Base-by-base conservation (phyloP, 768 basidiomycete species). In the Nidularia sp. region DNA sequence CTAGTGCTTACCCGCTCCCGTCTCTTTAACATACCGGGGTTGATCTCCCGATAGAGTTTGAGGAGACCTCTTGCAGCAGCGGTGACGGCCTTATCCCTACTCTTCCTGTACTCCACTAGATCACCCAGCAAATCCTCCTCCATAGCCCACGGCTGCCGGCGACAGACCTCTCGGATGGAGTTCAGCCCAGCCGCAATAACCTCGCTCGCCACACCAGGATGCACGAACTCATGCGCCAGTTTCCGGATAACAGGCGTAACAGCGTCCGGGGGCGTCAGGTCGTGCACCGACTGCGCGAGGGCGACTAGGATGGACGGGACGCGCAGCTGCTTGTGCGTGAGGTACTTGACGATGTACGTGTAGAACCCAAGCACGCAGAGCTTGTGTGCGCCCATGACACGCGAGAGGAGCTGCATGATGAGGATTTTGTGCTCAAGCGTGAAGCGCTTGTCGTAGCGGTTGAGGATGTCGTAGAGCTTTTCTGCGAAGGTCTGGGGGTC, bases 101-200 rank as follows among this genome's bases (percentile, higher is more conserved):
- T 95, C 74, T 97, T 98, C 64, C 86, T 78, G 67, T 99, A 99
- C 69, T 93, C 95, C 48, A 98, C 81, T 56, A 99, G 68, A 70
- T 99, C 97, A 2, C 88, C 85, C 4, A 99, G 74, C 25, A 98
- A 68, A 61, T 98, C 96, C 58, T 93, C 92, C 58, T 96, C 93
- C 88, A 99, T 98, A 50, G 90, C 85, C 92, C 93, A 95, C 3
- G 96, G 93, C 64, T 99, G 97, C 36, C 96, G 70, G 33, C 90
- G 70, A 66, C 93, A 97, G n/a, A 99, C 83, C 66, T 98, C 96
- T 32, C 94, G 79, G 41, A 99, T 93, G 12, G 92, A 82, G 67
- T 99, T 99, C 56, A 99, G 72, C n/a, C 97, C 97, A 0, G 96
- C 97, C 1, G 95, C 86, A 55, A 98, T 89, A 61, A 98, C 93